Conservation (phyloP, 1,284 basidiomycete species). For the Ceratobasidium sp. region DNA sequence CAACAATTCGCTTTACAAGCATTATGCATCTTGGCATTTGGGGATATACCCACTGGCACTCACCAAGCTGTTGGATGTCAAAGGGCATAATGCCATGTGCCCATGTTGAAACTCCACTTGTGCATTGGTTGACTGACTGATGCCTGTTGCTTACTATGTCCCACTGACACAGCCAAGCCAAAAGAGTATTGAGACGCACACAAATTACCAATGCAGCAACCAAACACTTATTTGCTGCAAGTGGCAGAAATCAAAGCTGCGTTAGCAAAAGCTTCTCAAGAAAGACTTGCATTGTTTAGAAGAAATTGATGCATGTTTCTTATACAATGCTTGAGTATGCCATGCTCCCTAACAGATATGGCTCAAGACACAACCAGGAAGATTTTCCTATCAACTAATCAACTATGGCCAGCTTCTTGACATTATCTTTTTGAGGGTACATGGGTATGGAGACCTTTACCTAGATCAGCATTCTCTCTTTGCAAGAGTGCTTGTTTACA, state of each 20-base stretch:
- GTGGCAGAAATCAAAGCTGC: slow-evolving; percentile 39
- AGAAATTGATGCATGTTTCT: no score
- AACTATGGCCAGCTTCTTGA: no score
- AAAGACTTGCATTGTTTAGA: no score
- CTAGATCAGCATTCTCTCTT: no score
- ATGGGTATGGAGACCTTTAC: no score
- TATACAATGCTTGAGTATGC: no score
- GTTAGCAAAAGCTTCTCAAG: slow-evolving; percentile 36
- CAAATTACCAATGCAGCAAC: slow-evolving; percentile 41
- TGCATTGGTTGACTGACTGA: slow-evolving; percentile 43
- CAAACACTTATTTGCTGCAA: slow-evolving; percentile 15
- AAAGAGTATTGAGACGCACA: slow-evolving; percentile 38
- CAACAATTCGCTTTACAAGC: slow-evolving; percentile 40
- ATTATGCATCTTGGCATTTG: slow-evolving; percentile 37
- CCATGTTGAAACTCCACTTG: slow-evolving; percentile 48
- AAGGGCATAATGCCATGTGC: slow-evolving; percentile 47
- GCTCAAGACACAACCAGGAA: no score
- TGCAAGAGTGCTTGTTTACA: no score
- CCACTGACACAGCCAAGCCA: slow-evolving; percentile 17
- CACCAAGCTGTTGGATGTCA: slow-evolving; percentile 46
- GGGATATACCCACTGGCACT: slow-evolving; percentile 49
- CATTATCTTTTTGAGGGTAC: no score
- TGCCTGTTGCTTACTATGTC: slow-evolving; percentile 50
- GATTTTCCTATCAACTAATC: no score
- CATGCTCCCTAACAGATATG: no score